Base-by-base conservation (phyloP, 202 grass and related monocot genomes). In the Eragrostis tef region DNA sequence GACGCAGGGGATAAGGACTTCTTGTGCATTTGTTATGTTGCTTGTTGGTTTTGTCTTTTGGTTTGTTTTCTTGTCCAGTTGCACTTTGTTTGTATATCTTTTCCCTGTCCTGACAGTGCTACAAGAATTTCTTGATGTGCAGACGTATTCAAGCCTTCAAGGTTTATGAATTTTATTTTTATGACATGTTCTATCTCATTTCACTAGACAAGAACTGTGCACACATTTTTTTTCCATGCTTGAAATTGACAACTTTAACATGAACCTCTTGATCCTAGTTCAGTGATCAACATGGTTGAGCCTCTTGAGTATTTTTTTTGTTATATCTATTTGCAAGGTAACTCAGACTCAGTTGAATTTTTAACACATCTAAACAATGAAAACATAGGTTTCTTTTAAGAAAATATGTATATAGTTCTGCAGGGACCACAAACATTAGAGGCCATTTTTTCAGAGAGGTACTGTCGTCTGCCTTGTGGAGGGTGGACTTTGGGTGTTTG, bases 1-100 rank as follows among this genome's bases (percentile, higher is more conserved):
- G 78, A 86, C 79, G 85, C 31, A 53, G 67, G 56, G 31, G 88
- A 89, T 83, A 86, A 79, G 50, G 83, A 83, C 83, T 17, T 21
- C 46, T 25, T 64, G 71, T 17, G 47, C 44, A 59, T 73, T 66
- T 74, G 78, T 26, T 83, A 16, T 25, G 74, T 73, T 86, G 69
- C 84, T 83, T 86, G 68, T 27, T 57, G 68, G 45, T 17, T 52
- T 89, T 68, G 78, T 34, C 62, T 19, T 61, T 75, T 70, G 51
- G 54, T 71, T 80, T 25, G 56, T 71, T 70, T 81, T 29, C 77
- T 77, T 78, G 65, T 26, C 26, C 67, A 29, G 71, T 75, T 86
- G 24, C 71, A 67, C 83, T 78, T 78, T 60, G 58, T 66, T 85
- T 82, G 21, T 50, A 58, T 68, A 67, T 60, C 42, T 43, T 78